Evolutionary conservation across 148 eudicot genomes (phyloP).

Genomic region (Euryodendron excelsum): DNA sequence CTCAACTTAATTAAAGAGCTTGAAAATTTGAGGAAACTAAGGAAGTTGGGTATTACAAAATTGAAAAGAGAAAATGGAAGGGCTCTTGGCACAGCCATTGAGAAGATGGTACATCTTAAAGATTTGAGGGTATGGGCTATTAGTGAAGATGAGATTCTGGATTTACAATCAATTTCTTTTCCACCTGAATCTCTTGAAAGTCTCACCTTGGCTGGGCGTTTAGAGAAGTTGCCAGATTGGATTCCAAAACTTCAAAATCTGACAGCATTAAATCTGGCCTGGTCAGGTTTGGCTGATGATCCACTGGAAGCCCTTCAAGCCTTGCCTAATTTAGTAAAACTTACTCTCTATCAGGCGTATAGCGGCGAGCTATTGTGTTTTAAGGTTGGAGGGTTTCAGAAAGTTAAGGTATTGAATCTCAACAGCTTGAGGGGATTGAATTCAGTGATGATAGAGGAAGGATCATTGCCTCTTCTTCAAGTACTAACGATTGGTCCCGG

Average conservation of each 20-base stretch:
- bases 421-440: not conserved
- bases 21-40: not conserved
- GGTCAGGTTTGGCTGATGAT: not conserved
- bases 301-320: not conserved
- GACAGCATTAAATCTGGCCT: not conserved
- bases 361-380: not conserved
- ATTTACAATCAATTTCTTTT: not conserved
- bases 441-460: not conserved
- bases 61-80: not conserved
- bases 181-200: not conserved
- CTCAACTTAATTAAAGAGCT: not conserved
- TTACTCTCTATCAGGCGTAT: not conserved
- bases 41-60: not conserved
- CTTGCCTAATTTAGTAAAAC: not conserved
- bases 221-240: slow-evolving; percentile 4
- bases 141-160: not conserved
- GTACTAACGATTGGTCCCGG: not conserved
- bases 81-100: not conserved
- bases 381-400: not conserved
- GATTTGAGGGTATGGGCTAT: not conserved
- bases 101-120: not conserved
- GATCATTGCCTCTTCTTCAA: not conserved
- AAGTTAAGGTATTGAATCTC: not conserved
- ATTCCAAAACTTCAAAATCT: not conserved
- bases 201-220: not conserved